Percentiles rank a stretch among this genome's conserved stretches.
These are phyloP conservation scores for Pelargonium myrrhifolium DNA, from an alignment of 441 rosid species.

Conservation along the genomic window DNA sequence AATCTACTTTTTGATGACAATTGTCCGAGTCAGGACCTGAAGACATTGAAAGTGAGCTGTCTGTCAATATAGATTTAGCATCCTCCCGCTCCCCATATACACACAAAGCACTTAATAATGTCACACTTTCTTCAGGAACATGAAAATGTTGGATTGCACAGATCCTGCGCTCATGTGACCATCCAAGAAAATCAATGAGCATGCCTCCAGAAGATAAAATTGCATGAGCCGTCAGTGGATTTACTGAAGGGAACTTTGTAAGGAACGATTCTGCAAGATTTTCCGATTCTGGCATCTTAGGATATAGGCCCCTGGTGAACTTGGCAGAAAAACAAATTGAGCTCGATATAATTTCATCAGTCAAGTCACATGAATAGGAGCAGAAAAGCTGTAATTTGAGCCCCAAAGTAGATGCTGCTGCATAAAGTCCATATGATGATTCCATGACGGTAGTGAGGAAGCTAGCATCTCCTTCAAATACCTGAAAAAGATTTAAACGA, in stretches of 20 bases:
- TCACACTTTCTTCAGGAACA: slow-evolving; percentile 70
- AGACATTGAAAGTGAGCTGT: slow-evolving; percentile 82
- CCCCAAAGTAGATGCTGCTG: slow-evolving; percentile 93
- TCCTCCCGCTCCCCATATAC: slow-evolving; percentile 84
- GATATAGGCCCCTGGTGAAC: slow-evolving; percentile 36
- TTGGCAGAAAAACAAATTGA: slow-evolving; percentile 48
- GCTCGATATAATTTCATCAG: slow-evolving; percentile 64
- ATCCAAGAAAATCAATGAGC: slow-evolving; percentile 63
- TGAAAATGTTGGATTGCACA: slow-evolving; percentile 42
- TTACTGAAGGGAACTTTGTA: slow-evolving; percentile 82
- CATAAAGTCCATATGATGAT: slow-evolving; percentile 72
- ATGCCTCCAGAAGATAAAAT: slow-evolving; percentile 55
- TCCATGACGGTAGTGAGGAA: slow-evolving; percentile 58
- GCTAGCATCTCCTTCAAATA: slow-evolving; percentile 61
- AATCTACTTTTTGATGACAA: slow-evolving; percentile 35
- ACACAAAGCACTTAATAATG: slow-evolving; percentile 65
- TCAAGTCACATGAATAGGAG: slow-evolving; percentile 64
- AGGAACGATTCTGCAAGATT: slow-evolving; percentile 88
- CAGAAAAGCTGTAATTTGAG: slow-evolving; percentile 77
- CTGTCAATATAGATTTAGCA: slow-evolving; percentile 86
- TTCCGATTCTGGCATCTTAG: slow-evolving; percentile 82
- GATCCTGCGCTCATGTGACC: slow-evolving; percentile 51
- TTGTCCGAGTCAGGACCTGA: slow-evolving; percentile 70
- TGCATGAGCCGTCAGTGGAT: slow-evolving; percentile 83
- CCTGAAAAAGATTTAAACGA: slow-evolving; percentile 29